Evolutionary conservation across 192 early-diverging fungal species (phyloP).

Genomic region (Polychytrium aggregatum): DNA sequence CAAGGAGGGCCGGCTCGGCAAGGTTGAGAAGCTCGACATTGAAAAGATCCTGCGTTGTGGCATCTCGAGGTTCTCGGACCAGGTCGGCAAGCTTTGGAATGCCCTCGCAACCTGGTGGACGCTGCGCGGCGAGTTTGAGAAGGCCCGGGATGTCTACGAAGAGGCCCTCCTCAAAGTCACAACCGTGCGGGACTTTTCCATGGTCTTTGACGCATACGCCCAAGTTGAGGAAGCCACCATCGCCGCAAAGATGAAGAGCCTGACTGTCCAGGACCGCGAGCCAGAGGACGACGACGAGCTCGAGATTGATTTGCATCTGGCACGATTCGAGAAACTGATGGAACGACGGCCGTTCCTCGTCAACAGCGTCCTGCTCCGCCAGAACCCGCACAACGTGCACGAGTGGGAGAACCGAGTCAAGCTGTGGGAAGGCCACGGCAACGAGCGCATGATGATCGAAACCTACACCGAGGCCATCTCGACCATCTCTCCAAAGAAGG

Average conservation of each 20-base stretch:
- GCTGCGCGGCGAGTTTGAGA: constrained; percentile 64
- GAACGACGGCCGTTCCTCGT: constrained; percentile 84
- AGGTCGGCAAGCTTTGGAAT: constrained; percentile 83
- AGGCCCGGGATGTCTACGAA: constrained; percentile 88
- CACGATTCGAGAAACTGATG: constrained; percentile 84
- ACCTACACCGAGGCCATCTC: constrained; percentile 63
- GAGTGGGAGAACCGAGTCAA: constrained; percentile 85
- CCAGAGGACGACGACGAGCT: constrained; percentile 21
- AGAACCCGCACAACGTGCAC: constrained; percentile 79
- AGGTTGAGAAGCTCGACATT: constrained; percentile 50
- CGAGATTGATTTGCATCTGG: constrained; percentile 71
- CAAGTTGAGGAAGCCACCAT: constrained; percentile 80
- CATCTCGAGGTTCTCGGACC: constrained; percentile 66
- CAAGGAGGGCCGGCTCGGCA: constrained; percentile 1
- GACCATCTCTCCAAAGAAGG: constrained; percentile 66
- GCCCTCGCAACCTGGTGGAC: constrained; percentile 74
- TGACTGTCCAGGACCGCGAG: constrained; percentile 31
- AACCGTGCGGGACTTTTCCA: constrained; percentile 84
- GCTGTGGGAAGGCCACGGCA: constrained; percentile 45
- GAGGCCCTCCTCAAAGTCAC: constrained; percentile 69
- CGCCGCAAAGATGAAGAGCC: constrained; percentile 56
- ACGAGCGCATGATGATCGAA: constrained; percentile 45
- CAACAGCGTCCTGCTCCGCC: constrained; percentile 82
- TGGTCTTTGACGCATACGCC: constrained; percentile 94
- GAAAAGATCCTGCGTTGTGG: constrained; percentile 78